These are phyloP conservation scores for Komagataella ulmi DNA, from an alignment of 805 yeast species.

Conservation along the genomic window DNA sequence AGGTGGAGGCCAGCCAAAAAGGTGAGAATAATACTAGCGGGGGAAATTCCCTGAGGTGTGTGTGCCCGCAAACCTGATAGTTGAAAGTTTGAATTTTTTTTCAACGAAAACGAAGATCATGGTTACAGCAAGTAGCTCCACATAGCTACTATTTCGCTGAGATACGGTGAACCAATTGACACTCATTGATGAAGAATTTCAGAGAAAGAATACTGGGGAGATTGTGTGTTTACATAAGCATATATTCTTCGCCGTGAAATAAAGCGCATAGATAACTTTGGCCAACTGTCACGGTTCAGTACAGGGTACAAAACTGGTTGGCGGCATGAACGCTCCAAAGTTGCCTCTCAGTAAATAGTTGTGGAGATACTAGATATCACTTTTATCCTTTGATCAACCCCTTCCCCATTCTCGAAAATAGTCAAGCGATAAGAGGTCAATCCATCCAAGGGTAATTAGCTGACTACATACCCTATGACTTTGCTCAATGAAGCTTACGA, in stretches of 20 bases:
- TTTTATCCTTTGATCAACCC: neutral
- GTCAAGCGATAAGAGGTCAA: neutral
- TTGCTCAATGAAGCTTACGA: constrained; percentile 27
- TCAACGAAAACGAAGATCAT: neutral
- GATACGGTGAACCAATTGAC: too few species aligned
- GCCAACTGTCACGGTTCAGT: neutral
- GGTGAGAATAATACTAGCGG: neutral
- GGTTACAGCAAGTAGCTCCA: too few species aligned
- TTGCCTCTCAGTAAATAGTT: neutral
- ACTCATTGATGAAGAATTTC: too few species aligned
- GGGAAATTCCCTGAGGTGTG: neutral
- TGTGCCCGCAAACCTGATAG: neutral
- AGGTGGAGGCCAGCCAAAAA: neutral
- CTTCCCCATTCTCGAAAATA: neutral
- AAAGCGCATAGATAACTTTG: too few species aligned
- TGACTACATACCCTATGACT: neutral
- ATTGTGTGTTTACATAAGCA: too few species aligned
- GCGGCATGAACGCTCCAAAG: neutral
- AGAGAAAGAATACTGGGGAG: too few species aligned
- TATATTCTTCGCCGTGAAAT: too few species aligned
- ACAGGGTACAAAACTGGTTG: neutral
- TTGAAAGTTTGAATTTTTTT: neutral
- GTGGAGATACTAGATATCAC: neutral
- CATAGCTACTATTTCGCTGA: too few species aligned
- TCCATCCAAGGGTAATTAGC: too few species aligned